Conservation (phyloP, 2,329 filamentous ascomycete species). For the Penicillium digitatum region DNA sequence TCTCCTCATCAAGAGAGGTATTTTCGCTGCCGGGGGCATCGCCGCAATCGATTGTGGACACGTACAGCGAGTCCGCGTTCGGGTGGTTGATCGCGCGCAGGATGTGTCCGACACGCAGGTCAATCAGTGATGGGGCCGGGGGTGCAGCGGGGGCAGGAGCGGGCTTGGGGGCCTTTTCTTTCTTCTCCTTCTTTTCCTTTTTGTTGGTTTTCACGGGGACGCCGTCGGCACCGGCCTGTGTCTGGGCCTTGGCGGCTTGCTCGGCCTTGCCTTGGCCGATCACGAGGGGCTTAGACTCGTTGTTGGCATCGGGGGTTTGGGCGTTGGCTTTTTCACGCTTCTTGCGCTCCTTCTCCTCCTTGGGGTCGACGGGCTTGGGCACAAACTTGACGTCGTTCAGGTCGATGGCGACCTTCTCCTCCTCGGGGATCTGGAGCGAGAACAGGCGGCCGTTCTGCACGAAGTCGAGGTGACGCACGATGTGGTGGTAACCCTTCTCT, state of each 20-base stretch:
- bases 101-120: slow-evolving; percentile 94
- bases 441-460: slow-evolving; percentile 80
- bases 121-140: slow-evolving; percentile 79
- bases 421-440: slow-evolving; percentile 63
- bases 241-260: slow-evolving; percentile 43
- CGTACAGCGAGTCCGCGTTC: slow-evolving; percentile 91
- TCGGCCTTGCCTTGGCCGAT: slow-evolving; percentile 38
- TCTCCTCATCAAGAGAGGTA: slow-evolving; percentile 71
- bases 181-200: slow-evolving; percentile 77
- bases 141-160: slow-evolving; percentile 66
- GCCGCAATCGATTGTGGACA: slow-evolving; percentile 92
- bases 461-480: slow-evolving; percentile 88
- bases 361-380: slow-evolving; percentile 82
- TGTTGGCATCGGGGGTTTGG: slow-evolving; percentile 23
- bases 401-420: slow-evolving; percentile 75
- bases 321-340: slow-evolving; percentile 82
- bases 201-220: slow-evolving; percentile 51
- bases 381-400: slow-evolving; percentile 76
- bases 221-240: slow-evolving; percentile 50
- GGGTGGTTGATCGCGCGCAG: slow-evolving; percentile 94
- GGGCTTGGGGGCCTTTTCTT: slow-evolving; percentile 78
- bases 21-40: slow-evolving; percentile 82
- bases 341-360: slow-evolving; percentile 91
- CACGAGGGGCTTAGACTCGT: slow-evolving; percentile 34
- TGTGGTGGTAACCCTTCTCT: slow-evolving; percentile 81